These are phyloP conservation scores for Rhododendron mucronatum DNA, from an alignment of 148 eudicot genomes.

Conservation along the genomic window DNA sequence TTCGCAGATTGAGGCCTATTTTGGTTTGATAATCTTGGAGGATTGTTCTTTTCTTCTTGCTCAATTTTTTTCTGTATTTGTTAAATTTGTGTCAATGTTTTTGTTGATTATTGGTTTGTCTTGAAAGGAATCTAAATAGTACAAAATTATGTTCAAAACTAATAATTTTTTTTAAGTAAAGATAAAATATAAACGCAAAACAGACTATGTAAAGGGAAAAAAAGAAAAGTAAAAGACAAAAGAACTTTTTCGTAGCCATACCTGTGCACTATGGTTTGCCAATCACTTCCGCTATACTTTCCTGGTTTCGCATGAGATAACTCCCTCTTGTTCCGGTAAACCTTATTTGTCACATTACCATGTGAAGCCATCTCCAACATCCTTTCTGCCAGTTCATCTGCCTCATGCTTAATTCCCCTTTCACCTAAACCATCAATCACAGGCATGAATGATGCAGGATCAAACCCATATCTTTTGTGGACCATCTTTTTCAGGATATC, in stretches of 20 bases:
- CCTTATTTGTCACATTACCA: constrained; percentile 40
- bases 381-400: constrained; percentile 68
- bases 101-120: background rate
- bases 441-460: constrained; percentile 76
- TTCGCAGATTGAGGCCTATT: background rate
- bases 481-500: constrained; percentile 54
- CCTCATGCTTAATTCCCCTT: constrained; percentile 66
- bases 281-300: constrained; percentile 38
- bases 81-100: background rate
- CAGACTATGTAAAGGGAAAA: background rate
- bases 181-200: background rate
- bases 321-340: constrained; percentile 16
- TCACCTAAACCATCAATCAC: constrained; percentile 68
- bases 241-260: constrained; percentile 22
- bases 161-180: background rate
- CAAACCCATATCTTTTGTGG: constrained; percentile 59
- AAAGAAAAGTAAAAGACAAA: background rate
- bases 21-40: background rate
- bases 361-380: constrained; percentile 66
- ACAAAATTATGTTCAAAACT: background rate
- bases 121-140: background rate
- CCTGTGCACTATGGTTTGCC: constrained; percentile 83
- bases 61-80: background rate
- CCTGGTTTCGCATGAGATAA: constrained; percentile 26
- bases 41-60: background rate